Evolutionary conservation across 768 basidiomycete species (phyloP).

Genomic region (Calocybe gangraenosa): DNA sequence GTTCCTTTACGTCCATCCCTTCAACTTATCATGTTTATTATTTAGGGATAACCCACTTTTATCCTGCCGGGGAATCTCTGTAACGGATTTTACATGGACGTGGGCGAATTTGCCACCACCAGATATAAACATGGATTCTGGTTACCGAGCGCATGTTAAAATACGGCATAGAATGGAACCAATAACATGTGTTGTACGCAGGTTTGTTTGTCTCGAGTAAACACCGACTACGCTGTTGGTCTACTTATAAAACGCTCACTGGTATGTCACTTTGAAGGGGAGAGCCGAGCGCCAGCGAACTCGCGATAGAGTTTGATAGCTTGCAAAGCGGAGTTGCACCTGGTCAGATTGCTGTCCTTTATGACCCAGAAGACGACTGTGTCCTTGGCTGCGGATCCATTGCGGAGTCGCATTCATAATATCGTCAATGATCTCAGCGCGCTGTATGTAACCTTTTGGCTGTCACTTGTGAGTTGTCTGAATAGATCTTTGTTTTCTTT

Average conservation of each 20-base stretch:
- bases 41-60: slow-evolving; percentile 66
- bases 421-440: no score
- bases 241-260: no score
- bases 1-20: not conserved
- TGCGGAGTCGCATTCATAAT: slow-evolving; percentile 4
- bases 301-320: slow-evolving; percentile 48
- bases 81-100: slow-evolving; percentile 70
- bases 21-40: not conserved
- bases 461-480: no score
- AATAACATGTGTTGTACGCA: slow-evolving; percentile 47
- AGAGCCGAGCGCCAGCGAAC: slow-evolving; percentile 14
- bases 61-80: slow-evolving; percentile 32
- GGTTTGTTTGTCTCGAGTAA: slow-evolving; percentile 24
- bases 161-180: slow-evolving; percentile 68
- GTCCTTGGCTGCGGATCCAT: slow-evolving; percentile 86
- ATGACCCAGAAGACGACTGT: slow-evolving; percentile 62
- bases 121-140: slow-evolving; percentile 33
- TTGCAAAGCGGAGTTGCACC: slow-evolving; percentile 68
- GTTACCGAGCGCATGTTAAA: slow-evolving; percentile 50
- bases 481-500: no score
- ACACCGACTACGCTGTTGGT: no score
- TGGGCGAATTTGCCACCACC: slow-evolving; percentile 58
- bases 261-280: no score
- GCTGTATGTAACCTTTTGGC: no score
- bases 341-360: slow-evolving; percentile 80